Evolutionary conservation across 345 rosid species (phyloP).

Genomic region (Populus alba): DNA sequence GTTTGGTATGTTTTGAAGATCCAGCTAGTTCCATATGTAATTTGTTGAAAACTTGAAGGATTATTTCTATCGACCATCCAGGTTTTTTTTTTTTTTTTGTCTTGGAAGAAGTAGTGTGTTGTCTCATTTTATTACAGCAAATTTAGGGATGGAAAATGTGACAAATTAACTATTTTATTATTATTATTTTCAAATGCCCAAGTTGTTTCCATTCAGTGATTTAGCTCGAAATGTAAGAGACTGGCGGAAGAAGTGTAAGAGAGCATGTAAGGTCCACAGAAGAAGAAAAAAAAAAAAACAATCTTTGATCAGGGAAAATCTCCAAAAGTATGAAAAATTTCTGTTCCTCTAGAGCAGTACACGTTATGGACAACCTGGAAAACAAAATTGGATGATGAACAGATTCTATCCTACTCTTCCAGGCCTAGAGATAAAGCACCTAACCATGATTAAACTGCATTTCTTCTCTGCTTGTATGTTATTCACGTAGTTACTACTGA

Average conservation of each 20-base stretch:
- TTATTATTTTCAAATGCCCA: too few species aligned
- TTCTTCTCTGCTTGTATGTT: conserved; percentile 12
- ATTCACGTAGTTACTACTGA: conserved; percentile 1
- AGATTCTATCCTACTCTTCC: not conserved
- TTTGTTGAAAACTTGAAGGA: too few species aligned
- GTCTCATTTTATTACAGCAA: too few species aligned
- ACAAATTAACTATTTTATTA: too few species aligned
- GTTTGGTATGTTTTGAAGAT: too few species aligned
- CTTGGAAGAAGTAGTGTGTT: too few species aligned
- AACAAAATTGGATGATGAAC: conserved; percentile 21
- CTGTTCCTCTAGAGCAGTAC: conserved; percentile 27
- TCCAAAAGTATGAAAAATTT: conserved; percentile 21
- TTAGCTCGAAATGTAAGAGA: not conserved
- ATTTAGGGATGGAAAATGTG: too few species aligned
- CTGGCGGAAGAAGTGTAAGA: not conserved
- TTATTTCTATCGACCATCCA: too few species aligned
- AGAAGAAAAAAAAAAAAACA: conserved; percentile 3
- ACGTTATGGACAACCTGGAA: not conserved
- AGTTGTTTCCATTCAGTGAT: not conserved
- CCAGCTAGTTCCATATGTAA: too few species aligned
- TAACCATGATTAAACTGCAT: conserved; percentile 7
- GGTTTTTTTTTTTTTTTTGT: too few species aligned
- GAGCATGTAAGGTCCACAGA: conserved; percentile 10
- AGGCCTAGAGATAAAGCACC: not conserved
- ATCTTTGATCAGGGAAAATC: not conserved